Evolutionary conservation across 129 eudicot species (phyloP).

Genomic region (Helichrysum umbraculigerum): DNA sequence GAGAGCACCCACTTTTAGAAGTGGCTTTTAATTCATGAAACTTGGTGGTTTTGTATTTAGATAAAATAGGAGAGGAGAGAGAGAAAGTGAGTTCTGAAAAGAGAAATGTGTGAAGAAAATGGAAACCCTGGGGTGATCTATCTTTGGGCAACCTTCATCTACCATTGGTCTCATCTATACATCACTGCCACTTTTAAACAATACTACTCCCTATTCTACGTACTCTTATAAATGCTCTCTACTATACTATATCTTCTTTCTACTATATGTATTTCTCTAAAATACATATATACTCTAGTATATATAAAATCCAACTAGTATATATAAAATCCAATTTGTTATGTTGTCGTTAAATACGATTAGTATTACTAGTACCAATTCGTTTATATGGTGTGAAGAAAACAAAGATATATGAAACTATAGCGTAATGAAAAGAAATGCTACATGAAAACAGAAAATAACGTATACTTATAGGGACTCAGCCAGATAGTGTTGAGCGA

Average conservation of each 20-base stretch:
- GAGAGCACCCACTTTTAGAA: constrained; percentile 48
- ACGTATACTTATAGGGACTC: no score
- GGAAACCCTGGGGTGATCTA: constrained; percentile 56
- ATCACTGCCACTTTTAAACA: constrained; percentile 34
- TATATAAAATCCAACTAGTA: no score
- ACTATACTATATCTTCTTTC: no score
- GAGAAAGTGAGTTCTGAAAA: constrained; percentile 31
- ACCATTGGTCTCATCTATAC: constrained; percentile 45
- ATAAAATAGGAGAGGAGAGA: constrained; percentile 34
- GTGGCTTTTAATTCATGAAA: constrained; percentile 40
- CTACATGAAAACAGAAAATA: no score
- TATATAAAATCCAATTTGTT: background rate
- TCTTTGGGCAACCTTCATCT: constrained; percentile 46
- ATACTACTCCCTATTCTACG: background rate
- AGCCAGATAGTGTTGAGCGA: no score
- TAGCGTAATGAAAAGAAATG: no score
- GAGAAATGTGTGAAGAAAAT: constrained; percentile 45
- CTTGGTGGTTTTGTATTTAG: constrained; percentile 33
- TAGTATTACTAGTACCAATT: no score
- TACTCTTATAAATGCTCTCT: no score
- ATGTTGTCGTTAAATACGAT: background rate
- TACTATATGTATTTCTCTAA: no score
- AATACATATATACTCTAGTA: background rate
- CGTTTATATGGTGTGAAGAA: no score
- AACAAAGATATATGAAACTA: no score